Conservation (phyloP, 2,329 filamentous ascomycete genomes). For the Akanthomyces uredinophilus region DNA sequence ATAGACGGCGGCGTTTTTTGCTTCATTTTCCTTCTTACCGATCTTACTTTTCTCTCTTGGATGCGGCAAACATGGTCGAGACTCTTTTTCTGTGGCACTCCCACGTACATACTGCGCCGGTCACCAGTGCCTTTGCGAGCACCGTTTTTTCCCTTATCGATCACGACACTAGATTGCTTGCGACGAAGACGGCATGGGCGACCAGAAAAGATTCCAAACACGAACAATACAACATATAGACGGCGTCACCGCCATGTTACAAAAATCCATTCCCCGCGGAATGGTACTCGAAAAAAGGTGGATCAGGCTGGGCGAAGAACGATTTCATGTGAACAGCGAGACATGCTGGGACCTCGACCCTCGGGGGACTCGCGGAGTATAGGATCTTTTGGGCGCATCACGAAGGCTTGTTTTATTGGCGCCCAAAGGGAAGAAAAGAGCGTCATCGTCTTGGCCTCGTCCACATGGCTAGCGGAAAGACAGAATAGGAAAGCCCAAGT, state of each 20-base stretch:
- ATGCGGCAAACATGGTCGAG: not conserved
- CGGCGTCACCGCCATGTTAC: slow-evolving; percentile 13
- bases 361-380: not conserved
- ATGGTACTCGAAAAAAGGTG: slow-evolving; percentile 12
- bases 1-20: slow-evolving; percentile 14
- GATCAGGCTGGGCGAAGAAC: slow-evolving; percentile 2
- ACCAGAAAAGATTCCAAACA: not conserved
- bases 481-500: slow-evolving; percentile 2
- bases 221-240: slow-evolving; percentile 12
- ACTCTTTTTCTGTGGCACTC: not conserved
- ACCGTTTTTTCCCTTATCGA: not conserved
- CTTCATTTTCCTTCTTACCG: not conserved
- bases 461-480: slow-evolving; percentile 4
- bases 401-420: not conserved
- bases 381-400: not conserved
- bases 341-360: not conserved
- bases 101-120: not conserved
- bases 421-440: not conserved
- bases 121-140: not conserved
- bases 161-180: slow-evolving; percentile 4
- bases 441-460: not conserved
- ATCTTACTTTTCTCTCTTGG: slow-evolving; percentile 1
- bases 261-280: slow-evolving; percentile 16
- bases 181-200: slow-evolving; percentile 5
- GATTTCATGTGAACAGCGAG: slow-evolving; percentile 2